Conservation (phyloP, 805 yeast genomes). For the Sungouiella thailandica region DNA sequence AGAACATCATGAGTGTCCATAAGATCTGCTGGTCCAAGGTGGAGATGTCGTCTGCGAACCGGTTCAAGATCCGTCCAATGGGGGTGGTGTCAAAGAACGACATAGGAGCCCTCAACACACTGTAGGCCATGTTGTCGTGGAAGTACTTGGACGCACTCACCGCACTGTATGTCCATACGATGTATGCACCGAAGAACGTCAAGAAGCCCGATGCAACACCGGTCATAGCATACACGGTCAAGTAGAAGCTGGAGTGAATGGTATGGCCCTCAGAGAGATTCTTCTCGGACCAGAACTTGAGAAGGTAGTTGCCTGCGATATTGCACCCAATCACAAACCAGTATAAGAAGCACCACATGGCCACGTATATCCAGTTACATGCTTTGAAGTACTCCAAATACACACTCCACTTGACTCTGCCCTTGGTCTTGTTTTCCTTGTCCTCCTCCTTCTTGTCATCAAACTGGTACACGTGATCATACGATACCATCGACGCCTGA, state of each 20-base stretch:
- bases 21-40: constrained; percentile 28
- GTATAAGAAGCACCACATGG: constrained; percentile 17
- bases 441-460: constrained; percentile 16
- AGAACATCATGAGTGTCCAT: constrained; percentile 26
- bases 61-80: constrained; percentile 33
- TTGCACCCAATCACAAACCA: constrained; percentile 18
- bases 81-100: constrained; percentile 40
- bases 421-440: constrained; percentile 17
- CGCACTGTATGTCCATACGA: constrained; percentile 28
- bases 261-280: constrained; percentile 22
- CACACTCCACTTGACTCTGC: constrained; percentile 25
- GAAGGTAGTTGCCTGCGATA: constrained; percentile 23
- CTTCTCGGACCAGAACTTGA: constrained; percentile 34
- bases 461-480: constrained; percentile 26
- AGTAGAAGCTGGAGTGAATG: constrained; percentile 20
- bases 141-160: constrained; percentile 28
- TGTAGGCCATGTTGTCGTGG: constrained; percentile 33
- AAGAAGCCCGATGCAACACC: constrained; percentile 27
- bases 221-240: constrained; percentile 21
- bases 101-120: constrained; percentile 37
- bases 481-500: constrained; percentile 29
- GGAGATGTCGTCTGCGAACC: constrained; percentile 35
- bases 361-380: constrained; percentile 24
- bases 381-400: constrained; percentile 28
- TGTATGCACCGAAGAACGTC: constrained; percentile 22